phyloP scores from a whole-genome alignment of 345 rosid genomes.

The Lagerstroemia speciosa region DNA sequence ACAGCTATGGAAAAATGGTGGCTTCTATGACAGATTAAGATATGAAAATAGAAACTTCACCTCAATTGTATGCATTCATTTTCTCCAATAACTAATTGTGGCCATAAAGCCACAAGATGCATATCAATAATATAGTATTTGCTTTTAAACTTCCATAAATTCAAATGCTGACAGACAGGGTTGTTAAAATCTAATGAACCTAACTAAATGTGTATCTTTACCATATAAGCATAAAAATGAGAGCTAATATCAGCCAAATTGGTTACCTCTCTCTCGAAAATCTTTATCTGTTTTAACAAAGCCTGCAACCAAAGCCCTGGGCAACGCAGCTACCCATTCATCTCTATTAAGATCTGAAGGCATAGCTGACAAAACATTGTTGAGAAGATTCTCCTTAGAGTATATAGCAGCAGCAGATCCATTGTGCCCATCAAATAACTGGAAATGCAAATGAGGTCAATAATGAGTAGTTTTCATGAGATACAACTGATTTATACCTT shows the following conservation, averaged over 20 bases:
- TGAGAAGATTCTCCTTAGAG: conserved; percentile 85
- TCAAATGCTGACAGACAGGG: background rate
- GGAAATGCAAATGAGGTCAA: conserved; percentile 17
- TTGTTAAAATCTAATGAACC: background rate
- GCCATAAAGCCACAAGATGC: background rate
- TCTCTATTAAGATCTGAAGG: conserved; percentile 86
- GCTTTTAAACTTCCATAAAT: background rate
- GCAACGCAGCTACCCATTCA: conserved; percentile 90
- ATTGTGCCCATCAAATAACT: conserved; percentile 99
- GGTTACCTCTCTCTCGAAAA: conserved; percentile 69
- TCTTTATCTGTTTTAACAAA: conserved; percentile 99
- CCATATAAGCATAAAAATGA: background rate
- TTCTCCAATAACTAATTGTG: background rate
- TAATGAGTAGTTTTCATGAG: conserved; percentile 1
- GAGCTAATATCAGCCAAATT: background rate
- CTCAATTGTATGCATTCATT: background rate
- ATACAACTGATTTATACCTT: background rate
- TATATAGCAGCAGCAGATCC: conserved; percentile 95
- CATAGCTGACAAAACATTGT: conserved; percentile 69
- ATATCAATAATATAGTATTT: background rate
- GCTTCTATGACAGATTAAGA: background rate
- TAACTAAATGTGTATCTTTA: background rate
- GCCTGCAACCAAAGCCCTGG: conserved; percentile 94
- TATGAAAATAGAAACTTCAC: background rate
- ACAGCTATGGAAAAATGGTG: background rate